Evolutionary conservation across 306 rosid species (phyloP).

Genomic region (barrel medic (Medicago truncatula)): DNA sequence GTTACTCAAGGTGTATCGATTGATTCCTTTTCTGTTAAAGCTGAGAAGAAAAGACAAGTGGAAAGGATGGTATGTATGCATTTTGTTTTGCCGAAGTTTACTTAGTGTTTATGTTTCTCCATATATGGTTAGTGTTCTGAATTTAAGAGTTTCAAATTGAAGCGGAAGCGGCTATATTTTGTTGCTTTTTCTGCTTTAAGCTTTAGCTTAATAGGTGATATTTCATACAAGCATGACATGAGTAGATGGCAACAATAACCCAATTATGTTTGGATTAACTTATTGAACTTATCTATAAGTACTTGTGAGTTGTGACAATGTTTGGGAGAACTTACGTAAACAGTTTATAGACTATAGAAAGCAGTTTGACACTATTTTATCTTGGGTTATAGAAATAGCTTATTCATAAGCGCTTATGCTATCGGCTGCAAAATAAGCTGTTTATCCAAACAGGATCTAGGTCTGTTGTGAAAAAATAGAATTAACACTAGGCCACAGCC

Average conservation of each 20-base stretch:
- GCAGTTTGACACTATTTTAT: too few species aligned
- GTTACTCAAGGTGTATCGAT: conserved; percentile 72
- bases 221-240: conserved; percentile 1
- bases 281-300: too few species aligned
- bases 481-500: neutral
- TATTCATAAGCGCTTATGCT: too few species aligned
- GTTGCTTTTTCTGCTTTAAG: neutral
- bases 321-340: too few species aligned
- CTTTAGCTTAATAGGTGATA: neutral
- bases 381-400: too few species aligned
- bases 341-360: too few species aligned
- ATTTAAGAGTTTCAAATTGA: neutral
- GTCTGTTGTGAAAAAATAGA: neutral
- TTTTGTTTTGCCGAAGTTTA: conserved; percentile 24
- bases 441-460: neutral
- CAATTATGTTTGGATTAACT: too few species aligned
- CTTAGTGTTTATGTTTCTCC: neutral
- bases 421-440: too few species aligned
- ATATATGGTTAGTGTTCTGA: conserved; percentile 1
- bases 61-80: conserved; percentile 78
- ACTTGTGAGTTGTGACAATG: too few species aligned
- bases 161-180: neutral
- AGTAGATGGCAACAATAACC: neutral
- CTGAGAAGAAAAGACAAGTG: conserved; percentile 76
- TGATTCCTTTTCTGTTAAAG: conserved; percentile 70